phyloP scores from a whole-genome alignment of 176 grass and related monocot species.

The Phoenix dactylifera region DNA sequence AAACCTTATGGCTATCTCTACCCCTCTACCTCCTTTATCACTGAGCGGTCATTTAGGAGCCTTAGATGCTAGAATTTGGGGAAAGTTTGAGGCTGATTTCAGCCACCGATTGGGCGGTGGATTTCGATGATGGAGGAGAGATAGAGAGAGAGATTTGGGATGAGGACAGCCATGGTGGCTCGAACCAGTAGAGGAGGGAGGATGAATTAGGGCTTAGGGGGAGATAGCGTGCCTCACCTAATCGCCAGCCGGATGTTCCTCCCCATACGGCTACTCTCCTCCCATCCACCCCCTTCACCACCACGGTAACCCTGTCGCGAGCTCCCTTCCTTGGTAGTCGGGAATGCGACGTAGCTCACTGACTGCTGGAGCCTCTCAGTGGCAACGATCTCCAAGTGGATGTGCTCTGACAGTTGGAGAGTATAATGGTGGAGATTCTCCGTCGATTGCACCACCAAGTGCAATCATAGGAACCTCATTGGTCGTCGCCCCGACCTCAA shows the following conservation, averaged over 20 bases:
- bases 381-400: neutral
- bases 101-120: too few species aligned
- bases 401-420: neutral
- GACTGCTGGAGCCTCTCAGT: neutral
- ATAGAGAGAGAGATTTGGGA: too few species aligned
- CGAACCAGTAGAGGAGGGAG: too few species aligned
- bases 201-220: too few species aligned
- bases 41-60: too few species aligned
- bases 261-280: conserved; percentile 10
- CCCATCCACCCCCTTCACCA: conserved; percentile 16
- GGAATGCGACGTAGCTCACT: conserved; percentile 11
- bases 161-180: too few species aligned
- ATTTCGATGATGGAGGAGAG: too few species aligned
- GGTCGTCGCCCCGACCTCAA: conserved; percentile 28
- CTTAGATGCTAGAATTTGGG: too few species aligned
- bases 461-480: conserved; percentile 37
- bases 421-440: neutral
- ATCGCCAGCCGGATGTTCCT: conserved; percentile 17
- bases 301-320: conserved; percentile 32
- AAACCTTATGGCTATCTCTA: too few species aligned
- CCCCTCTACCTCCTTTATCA: too few species aligned
- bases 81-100: too few species aligned
- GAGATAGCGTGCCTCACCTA: too few species aligned
- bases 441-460: conserved; percentile 30
- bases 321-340: conserved; percentile 15